Conservation (phyloP, 2,329 filamentous ascomycete genomes). For the Coniochaeta pulveracea region DNA sequence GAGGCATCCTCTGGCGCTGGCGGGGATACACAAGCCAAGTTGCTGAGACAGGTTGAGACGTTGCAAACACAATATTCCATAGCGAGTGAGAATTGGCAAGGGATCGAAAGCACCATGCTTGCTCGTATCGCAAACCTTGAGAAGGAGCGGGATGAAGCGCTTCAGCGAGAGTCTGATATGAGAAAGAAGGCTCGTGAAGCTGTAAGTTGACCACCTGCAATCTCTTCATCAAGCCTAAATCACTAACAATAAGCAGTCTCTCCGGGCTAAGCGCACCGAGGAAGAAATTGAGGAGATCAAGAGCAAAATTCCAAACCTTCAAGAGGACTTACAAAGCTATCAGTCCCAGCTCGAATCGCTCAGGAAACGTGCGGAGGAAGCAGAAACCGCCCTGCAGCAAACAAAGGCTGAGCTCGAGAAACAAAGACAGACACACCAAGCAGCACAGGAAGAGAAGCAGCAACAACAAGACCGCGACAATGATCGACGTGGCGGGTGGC, state of each 20-base stretch:
- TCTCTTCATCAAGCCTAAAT: not conserved
- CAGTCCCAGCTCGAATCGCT: conserved; percentile 50
- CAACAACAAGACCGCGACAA: conserved; percentile 18
- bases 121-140: conserved; percentile 69
- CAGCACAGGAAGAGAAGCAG: conserved; percentile 26
- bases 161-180: conserved; percentile 74
- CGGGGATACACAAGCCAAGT: conserved; percentile 77
- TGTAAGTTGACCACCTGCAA: conserved; percentile 32
- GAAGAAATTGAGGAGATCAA: conserved; percentile 69
- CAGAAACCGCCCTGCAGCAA: conserved; percentile 53
- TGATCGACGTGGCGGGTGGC: conserved; percentile 34
- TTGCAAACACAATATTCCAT: conserved; percentile 91
- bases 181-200: conserved; percentile 81
- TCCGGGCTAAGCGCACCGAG: conserved; percentile 55
- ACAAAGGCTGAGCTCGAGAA: conserved; percentile 37
- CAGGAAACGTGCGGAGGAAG: conserved; percentile 51
- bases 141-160: conserved; percentile 80
- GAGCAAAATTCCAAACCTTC: conserved; percentile 50
- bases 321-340: conserved; percentile 51
- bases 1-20: conserved; percentile 75
- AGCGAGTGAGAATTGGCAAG: conserved; percentile 95
- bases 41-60: conserved; percentile 88
- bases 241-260: conserved; percentile 39
- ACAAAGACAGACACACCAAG: conserved; percentile 27
- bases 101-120: conserved; percentile 78